Conservation (phyloP, 164 flowering plant species). For the Stephania yunnanensis region DNA sequence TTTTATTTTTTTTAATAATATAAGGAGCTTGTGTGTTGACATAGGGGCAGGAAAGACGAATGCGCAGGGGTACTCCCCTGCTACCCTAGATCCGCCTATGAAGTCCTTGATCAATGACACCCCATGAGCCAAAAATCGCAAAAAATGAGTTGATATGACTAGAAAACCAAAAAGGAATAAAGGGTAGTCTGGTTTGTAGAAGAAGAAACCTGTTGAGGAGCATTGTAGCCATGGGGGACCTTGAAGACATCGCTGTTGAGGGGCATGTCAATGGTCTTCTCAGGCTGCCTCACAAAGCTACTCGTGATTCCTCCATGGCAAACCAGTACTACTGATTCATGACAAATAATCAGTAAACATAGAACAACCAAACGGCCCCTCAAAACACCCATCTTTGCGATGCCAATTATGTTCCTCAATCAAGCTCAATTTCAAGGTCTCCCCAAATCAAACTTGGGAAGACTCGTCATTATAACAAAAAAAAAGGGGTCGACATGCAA, state of each 20-base stretch:
- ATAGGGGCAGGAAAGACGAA: too few species aligned
- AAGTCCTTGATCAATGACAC: not conserved
- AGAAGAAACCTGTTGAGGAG: slow-evolving; percentile 23
- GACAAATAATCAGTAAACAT: not conserved
- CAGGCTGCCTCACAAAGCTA: slow-evolving; percentile 11
- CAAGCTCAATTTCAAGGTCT: too few species aligned
- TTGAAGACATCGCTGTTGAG: slow-evolving; percentile 23
- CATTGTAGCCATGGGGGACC: slow-evolving; percentile 22
- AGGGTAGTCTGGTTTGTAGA: too few species aligned
- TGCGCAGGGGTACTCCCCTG: too few species aligned
- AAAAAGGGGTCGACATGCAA: not conserved
- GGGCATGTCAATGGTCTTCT: slow-evolving; percentile 23
- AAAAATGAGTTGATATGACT: not conserved
- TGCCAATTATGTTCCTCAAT: too few species aligned
- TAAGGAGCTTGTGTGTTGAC: too few species aligned
- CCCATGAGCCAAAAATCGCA: not conserved
- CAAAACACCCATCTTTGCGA: not conserved
- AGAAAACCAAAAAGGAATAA: not conserved
- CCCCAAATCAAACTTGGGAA: not conserved
- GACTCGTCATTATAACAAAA: not conserved
- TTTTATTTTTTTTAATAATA: too few species aligned
- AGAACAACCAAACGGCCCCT: not conserved
- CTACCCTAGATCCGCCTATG: too few species aligned
- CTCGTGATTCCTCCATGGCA: slow-evolving; percentile 27
- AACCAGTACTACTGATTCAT: slow-evolving; percentile 1